Base-by-base conservation (phyloP, 1,284 basidiomycete genomes). In the Sparassis latifolia region DNA sequence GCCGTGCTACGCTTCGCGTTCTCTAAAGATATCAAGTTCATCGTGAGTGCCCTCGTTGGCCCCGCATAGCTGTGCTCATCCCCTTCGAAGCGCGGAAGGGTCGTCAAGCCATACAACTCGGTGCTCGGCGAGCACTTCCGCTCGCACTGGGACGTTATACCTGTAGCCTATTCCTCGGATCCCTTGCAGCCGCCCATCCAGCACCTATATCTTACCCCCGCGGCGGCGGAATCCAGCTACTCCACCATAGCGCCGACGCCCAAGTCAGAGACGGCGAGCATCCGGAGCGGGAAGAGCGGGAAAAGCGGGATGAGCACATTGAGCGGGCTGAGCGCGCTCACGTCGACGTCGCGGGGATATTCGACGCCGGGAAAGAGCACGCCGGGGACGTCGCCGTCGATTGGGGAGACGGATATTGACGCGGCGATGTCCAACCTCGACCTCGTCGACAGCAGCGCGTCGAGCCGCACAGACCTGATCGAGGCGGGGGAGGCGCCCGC, bases 81-180 rank as follows among this genome's bases (percentile, higher is more conserved):
- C 12, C 29, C 12, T 47, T 5, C 58, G 20, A 20, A 90, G 89
- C 83, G 89, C 52, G 91, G 92, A 42, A 90, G 91, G 66, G 80
- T 97, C 20, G 92, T 90, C 76, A 97, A 98, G 67, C 93, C 95
- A 0, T 98, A 97, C 76, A 95, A 96, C 72, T 93, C 92, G 1
- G 89, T 93, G 33, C 79, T 96, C 0, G 92, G 90, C 63, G 92
- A 96, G 68, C 89, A 95, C 69, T 96, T 96, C 70, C 84, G 90
- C 47, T 82, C 89, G 28, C 89, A 92, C 60, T 96, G 86, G 87
- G 86, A 87, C 55, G 74, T 91, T 10, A 66, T 79, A n/a, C 84
- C 86, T 29, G 69, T 82, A 33, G 65, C 69, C 35, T 80, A 80
- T 62, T 66, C 76, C 27, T 68, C 75, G 30, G 78, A 80, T 50